phyloP scores from a whole-genome alignment of 1,284 basidiomycete genomes.

The Volvariella surrecta region DNA sequence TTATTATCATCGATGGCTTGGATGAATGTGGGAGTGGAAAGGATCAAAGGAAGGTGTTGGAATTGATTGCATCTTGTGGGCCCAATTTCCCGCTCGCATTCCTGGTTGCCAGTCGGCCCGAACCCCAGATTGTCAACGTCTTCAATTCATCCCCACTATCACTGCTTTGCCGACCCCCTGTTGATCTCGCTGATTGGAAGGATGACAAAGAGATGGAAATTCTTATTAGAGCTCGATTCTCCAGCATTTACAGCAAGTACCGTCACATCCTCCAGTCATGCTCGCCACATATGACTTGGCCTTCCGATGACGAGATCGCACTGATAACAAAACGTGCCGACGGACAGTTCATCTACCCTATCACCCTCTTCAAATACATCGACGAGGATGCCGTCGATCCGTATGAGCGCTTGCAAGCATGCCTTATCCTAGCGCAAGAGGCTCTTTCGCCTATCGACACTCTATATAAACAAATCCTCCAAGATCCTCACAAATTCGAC shows the following conservation, averaged over 20 bases:
- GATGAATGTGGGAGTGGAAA: neutral
- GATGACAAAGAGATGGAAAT: too few species aligned
- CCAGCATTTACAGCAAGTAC: too few species aligned
- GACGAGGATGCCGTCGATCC: slow-evolving; percentile 3
- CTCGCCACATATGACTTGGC: slow-evolving; percentile 8
- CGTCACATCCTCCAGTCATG: neutral
- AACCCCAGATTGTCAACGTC: neutral
- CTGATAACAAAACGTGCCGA: slow-evolving; percentile 9
- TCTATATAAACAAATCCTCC: too few species aligned
- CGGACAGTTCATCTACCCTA: slow-evolving; percentile 10
- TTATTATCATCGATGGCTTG: slow-evolving; percentile 1
- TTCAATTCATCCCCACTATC: neutral
- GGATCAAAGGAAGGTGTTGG: neutral
- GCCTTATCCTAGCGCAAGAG: too few species aligned
- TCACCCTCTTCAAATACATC: slow-evolving; percentile 11
- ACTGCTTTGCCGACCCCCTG: too few species aligned
- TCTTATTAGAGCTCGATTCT: too few species aligned
- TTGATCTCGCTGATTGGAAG: too few species aligned
- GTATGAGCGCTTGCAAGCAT: too few species aligned
- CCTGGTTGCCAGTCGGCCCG: neutral
- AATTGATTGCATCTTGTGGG: neutral
- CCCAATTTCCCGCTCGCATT: neutral
- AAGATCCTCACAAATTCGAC: too few species aligned
- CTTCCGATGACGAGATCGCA: slow-evolving; percentile 9
- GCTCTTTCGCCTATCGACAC: too few species aligned